Conservation (phyloP, 352 stramenopile species). For the Pythium phragmiticola region DNA sequence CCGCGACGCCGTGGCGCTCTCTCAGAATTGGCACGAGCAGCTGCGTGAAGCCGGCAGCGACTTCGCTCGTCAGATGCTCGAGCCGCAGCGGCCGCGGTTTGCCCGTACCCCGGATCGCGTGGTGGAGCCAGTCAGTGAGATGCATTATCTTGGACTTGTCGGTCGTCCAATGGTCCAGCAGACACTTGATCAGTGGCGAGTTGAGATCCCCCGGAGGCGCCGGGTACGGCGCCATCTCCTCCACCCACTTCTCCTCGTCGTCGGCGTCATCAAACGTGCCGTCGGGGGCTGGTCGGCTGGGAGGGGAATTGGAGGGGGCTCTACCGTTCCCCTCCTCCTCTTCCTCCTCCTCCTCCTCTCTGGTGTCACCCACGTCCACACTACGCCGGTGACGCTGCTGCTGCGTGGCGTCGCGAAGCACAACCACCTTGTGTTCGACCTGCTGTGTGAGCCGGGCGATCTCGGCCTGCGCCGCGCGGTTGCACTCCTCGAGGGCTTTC, state of each 20-base stretch:
- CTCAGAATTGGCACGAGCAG: slow-evolving; percentile 37
- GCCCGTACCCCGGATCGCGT: slow-evolving; percentile 29
- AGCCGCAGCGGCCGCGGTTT: slow-evolving; percentile 27
- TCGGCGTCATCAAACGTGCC: slow-evolving; percentile 8
- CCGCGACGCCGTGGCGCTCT: slow-evolving; percentile 32
- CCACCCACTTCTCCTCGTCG: slow-evolving; percentile 29
- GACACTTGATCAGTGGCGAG: slow-evolving; percentile 37
- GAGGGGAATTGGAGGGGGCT: too few relatives aligned
- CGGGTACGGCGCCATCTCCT: slow-evolving; percentile 33
- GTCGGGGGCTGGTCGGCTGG: not conserved
- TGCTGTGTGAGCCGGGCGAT: slow-evolving; percentile 25
- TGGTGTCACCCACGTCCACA: not conserved
- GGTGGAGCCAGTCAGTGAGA: slow-evolving; percentile 35
- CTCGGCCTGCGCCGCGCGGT: slow-evolving; percentile 26
- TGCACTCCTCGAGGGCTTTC: slow-evolving; percentile 35
- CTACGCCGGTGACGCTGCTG: not conserved
- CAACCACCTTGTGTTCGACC: slow-evolving; percentile 25
- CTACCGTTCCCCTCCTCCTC: not conserved
- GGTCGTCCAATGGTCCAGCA: slow-evolving; percentile 38
- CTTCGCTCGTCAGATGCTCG: slow-evolving; percentile 37
- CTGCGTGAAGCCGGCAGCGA: slow-evolving; percentile 37
- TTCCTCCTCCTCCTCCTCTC: not conserved
- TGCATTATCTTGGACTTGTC: slow-evolving; percentile 33
- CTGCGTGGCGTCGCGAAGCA: not conserved
- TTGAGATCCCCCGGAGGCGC: slow-evolving; percentile 38